Evolutionary conservation across 371 early-diverging fungal species (phyloP), one percentile per base, ranked within the genome.

Genomic region (Syncephalastrum racemosum): DNA sequence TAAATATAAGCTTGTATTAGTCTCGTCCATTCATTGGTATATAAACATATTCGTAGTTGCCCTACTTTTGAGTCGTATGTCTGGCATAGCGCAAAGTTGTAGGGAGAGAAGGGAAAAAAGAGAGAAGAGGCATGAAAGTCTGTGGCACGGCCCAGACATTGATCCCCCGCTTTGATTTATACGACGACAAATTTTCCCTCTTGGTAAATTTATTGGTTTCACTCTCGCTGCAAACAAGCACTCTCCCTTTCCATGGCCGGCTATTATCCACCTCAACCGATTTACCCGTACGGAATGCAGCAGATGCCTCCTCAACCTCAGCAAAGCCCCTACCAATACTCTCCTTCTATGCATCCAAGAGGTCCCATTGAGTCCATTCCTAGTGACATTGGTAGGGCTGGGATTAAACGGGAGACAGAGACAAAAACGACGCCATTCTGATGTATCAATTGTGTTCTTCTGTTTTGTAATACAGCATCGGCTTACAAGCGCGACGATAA

Each of bases 381-480:
- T 5, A 31, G 24, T 51, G 51, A 51, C 41, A 51, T 51, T 40
- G 36, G 51, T 51, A 51, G 39, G 47, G 16, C 36, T 52, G 52
- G 22, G 52, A 52, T 40, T n/a, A 0, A 41, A 50, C 18, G 27
- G 7, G 23, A 50, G 23, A 50, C 7, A 27, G 27, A 4, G 14
- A 25, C 16, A 3, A 45, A 45, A 16, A 45, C 22, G 13, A 45
- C 46, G 46, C 7, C 19, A 19, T 45, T 45, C 46, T 45, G 46
- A 45, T 15, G 46, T 45, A 16, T 45, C 10, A 15, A 43, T 53
- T 36, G 13, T 47, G 7, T 44, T 48, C 25, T 23, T 27, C 31
- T 20, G 16, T 20, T 14, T 12, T 39, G 19, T 48, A 31, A 6
- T 19, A 46, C 31, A 41, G 39, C 42, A 39, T 20, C 19, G 8